Conservation (phyloP, 139 green algal species). For the Tetraselmis striata region DNA sequence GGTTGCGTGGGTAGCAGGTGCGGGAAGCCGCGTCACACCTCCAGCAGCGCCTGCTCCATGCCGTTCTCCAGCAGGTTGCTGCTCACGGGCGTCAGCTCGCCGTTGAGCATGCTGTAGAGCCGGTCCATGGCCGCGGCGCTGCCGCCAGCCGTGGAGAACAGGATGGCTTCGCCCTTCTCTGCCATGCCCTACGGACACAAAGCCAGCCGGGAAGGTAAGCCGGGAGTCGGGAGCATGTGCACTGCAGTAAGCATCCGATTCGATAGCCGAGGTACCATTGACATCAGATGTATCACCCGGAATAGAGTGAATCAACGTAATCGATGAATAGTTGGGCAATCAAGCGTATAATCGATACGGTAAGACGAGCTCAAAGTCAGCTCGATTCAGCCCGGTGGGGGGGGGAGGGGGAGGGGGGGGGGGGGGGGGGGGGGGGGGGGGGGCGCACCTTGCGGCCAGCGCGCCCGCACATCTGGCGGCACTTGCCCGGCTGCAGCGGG, state of each 20-base stretch:
- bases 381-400: no score
- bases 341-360: no score
- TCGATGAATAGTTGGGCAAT: no score
- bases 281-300: no score
- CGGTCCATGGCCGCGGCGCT: conserved; percentile 11
- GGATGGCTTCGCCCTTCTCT: conserved; percentile 38
- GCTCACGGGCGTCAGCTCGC: conserved; percentile 29
- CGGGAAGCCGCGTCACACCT: conserved; percentile 29
- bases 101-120: background rate
- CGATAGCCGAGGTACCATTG: no score
- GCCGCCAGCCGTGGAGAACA: conserved; percentile 25
- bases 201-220: no score
- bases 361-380: no score
- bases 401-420: no score
- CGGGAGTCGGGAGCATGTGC: no score
- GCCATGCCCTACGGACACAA: background rate
- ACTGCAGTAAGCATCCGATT: no score
- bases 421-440: no score
- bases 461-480: conserved; percentile 67
- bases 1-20: background rate
- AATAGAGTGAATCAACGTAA: no score
- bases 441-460: conserved; percentile 37
- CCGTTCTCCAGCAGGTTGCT: conserved; percentile 32
- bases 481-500: conserved; percentile 42
- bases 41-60: conserved; percentile 74